Conservation (phyloP, 176 grass and related monocot species). For the Aegilops bicornis region DNA sequence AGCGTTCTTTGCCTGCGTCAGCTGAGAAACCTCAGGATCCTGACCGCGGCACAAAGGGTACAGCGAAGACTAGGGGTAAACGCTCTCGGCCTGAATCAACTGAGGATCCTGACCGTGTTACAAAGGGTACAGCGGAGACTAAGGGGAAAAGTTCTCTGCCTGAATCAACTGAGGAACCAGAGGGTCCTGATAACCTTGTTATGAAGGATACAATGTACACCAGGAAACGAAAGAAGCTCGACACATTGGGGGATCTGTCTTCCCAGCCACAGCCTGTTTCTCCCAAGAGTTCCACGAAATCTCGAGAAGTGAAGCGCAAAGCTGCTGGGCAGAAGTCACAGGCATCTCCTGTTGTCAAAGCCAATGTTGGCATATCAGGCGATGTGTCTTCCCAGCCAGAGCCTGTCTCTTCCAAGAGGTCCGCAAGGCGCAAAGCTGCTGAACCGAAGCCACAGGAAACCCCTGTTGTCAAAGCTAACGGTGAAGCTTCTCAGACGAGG, state of each 20-base stretch:
- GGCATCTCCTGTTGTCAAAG: slow-evolving; percentile 23
- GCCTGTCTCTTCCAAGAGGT: slow-evolving; percentile 32
- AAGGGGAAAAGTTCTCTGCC: not conserved
- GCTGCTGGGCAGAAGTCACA: slow-evolving; percentile 28
- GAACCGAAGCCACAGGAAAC: slow-evolving; percentile 5
- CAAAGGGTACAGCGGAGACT: not conserved
- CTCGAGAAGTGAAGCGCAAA: slow-evolving; percentile 44
- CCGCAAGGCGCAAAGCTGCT: slow-evolving; percentile 38
- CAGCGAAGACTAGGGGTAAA: slow-evolving; percentile 16
- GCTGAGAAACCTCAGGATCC: not conserved
- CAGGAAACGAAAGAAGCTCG: slow-evolving; percentile 64
- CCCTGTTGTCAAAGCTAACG: slow-evolving; percentile 33
- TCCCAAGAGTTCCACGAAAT: slow-evolving; percentile 39
- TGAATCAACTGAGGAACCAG: slow-evolving; percentile 3
- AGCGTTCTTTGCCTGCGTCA: not conserved
- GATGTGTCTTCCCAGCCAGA: slow-evolving; percentile 45
- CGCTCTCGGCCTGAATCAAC: slow-evolving; percentile 6
- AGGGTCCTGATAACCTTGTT: not conserved
- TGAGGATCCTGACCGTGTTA: slow-evolving; percentile 5
- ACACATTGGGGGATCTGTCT: slow-evolving; percentile 67
- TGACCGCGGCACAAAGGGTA: not conserved
- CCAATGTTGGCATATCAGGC: slow-evolving; percentile 16
- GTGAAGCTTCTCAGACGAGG: slow-evolving; percentile 23
- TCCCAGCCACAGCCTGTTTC: slow-evolving; percentile 30
- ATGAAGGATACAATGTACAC: not conserved